Base-by-base conservation (phyloP, 192 early-diverging fungal species). In the Phycomyces blakesleeanus region DNA sequence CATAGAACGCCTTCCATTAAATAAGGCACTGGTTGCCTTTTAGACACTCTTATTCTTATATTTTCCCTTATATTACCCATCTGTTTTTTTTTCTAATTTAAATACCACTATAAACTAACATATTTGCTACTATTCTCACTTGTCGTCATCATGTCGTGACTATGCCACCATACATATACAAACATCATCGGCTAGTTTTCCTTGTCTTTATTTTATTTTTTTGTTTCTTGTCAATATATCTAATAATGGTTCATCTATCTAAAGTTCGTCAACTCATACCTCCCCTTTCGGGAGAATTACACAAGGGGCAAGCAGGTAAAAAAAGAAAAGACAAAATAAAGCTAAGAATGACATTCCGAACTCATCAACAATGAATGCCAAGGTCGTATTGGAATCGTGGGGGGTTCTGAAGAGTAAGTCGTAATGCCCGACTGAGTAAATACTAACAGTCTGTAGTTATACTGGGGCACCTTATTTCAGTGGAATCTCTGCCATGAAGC, bases 401-500 rank as follows among this genome's bases (percentile, higher is more conserved):
- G 92, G 53, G 92, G 92, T 22, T 91, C 89, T n/a, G 87, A 87
- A 73, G 92, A 93, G 88, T 92, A 78, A 44, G 74, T 68, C 9
- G 20, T 11, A 14, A 38, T 0, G 20, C 24, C 15, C 6, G 16
- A 18, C 47, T 26, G 38, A 20, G 50, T 1, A 21, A 27, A 21
- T 22, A 42, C 6, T 42, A 29, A 41, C 10, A 25, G n/a, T 18
- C 18, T 38, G 25, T 54, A 89, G 87, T 20, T 94, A 93, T 69
- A 93, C 96, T 0, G 95, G 96, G 0, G 96, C 96, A 1, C 95
- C 96, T 2, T 98, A 85, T 63, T 98, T 95, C 71, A 90, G 90
- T 42, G 85, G 75, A 0, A 89, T 89, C 54, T 67, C 86, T 9
- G 78, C 88, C 1, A 78, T 93, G 68, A 81, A 85, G 71, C 51